These are phyloP conservation scores for Colletotrichum sp. DNA, from an alignment of 2,329 filamentous ascomycete species.

Conservation along the genomic window DNA sequence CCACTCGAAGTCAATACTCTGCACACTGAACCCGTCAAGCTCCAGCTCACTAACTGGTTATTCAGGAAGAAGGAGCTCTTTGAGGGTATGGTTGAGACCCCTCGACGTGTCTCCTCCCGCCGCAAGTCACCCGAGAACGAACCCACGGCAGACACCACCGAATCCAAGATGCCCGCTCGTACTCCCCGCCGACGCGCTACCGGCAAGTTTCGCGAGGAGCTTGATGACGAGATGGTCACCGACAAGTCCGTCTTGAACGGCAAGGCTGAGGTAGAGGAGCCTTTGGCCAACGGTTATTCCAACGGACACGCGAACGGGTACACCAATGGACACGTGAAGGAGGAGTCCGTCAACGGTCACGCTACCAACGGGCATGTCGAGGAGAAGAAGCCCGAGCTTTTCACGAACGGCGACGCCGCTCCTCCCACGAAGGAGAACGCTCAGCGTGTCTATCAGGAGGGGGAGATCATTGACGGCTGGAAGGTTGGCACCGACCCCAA, in stretches of 20 bases:
- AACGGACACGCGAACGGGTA: conserved; percentile 29
- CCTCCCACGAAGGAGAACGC: conserved; percentile 1
- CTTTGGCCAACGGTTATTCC: conserved; percentile 28
- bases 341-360: conserved; percentile 19
- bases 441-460: conserved; percentile 19
- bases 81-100: conserved; percentile 66
- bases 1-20: background rate
- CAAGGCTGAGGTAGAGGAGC: background rate
- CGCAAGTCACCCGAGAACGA: conserved; percentile 49
- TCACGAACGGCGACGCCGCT: background rate
- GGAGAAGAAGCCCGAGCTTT: background rate
- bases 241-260: conserved; percentile 33
- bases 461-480: conserved; percentile 59
- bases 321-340: conserved; percentile 27
- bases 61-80: conserved; percentile 66
- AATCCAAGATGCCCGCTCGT: conserved; percentile 25
- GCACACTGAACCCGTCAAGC: background rate
- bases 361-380: conserved; percentile 23
- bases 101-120: conserved; percentile 49
- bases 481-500: conserved; percentile 64
- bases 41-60: background rate
- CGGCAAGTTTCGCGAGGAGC: conserved; percentile 55
- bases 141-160: conserved; percentile 8
- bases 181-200: conserved; percentile 50
- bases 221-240: conserved; percentile 42